Conservation (phyloP, 2,329 filamentous ascomycete species). For the Hypoxylon sp. region DNA sequence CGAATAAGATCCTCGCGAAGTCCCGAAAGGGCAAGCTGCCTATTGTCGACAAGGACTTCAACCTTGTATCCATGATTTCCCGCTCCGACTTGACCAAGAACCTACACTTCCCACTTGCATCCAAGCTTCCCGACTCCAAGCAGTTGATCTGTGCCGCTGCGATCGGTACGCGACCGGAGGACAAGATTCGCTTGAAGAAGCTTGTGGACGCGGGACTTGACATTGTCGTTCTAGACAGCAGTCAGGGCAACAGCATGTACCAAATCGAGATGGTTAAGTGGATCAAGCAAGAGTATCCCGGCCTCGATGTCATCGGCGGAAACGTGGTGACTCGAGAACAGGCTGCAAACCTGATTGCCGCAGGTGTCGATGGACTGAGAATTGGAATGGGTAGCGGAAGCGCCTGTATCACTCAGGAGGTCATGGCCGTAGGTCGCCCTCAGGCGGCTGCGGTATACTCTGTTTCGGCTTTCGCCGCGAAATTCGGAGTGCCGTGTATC, state of each 20-base stretch:
- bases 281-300: constrained; percentile 88
- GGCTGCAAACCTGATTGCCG: constrained; percentile 90
- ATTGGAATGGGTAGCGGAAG: constrained; percentile 99
- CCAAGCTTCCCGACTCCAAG: constrained; percentile 96
- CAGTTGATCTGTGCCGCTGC: constrained; percentile 96
- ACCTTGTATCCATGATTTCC: constrained; percentile 92
- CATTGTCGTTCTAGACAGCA: constrained; percentile 94
- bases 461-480: constrained; percentile 89
- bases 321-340: constrained; percentile 99
- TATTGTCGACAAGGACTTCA: constrained; percentile 86
- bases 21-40: constrained; percentile 99
- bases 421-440: constrained; percentile 98
- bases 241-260: constrained; percentile 98
- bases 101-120: constrained; percentile 94
- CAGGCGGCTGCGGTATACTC: constrained; percentile 94
- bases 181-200: constrained; percentile 87
- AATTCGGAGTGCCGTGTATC: constrained; percentile 97
- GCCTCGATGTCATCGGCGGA: constrained; percentile 94
- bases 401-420: constrained; percentile 98
- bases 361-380: constrained; percentile 94
- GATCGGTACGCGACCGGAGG: constrained; percentile 94
- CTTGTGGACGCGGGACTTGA: constrained; percentile 96
- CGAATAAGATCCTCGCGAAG: constrained; percentile 91
- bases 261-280: constrained; percentile 99
- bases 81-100: constrained; percentile 99